Evolutionary conservation across 805 yeast species (phyloP).

Genomic region (Yarrowia yakushimensis): DNA sequence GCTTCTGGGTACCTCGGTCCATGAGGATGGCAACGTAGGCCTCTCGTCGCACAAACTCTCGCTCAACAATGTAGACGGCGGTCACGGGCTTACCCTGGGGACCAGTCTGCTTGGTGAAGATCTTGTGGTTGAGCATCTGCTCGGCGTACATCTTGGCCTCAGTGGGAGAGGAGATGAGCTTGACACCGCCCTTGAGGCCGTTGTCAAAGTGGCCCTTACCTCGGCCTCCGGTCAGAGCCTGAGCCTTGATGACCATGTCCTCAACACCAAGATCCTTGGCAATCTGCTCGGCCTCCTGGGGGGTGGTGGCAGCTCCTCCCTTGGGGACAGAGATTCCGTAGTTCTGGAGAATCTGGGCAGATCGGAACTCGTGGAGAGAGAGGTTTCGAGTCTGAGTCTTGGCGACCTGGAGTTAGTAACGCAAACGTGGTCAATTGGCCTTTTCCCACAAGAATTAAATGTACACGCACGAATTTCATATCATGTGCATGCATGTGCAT

Average conservation of each 20-base stretch:
- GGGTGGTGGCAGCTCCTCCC: conserved; percentile 87
- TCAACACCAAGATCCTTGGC: conserved; percentile 70
- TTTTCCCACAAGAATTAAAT: too few relatives aligned
- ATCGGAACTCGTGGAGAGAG: conserved; percentile 93
- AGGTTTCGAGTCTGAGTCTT: conserved; percentile 55
- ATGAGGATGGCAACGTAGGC: conserved; percentile 91
- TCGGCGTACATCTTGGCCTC: conserved; percentile 83
- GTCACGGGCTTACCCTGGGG: conserved; percentile 95
- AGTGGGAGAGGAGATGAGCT: conserved; percentile 76
- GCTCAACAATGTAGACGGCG: conserved; percentile 92
- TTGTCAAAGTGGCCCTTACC: conserved; percentile 98
- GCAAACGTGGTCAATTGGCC: not conserved
- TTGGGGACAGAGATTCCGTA: conserved; percentile 89
- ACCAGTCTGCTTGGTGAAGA: conserved; percentile 98
- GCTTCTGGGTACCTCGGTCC: conserved; percentile 89
- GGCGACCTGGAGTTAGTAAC: conserved; percentile 16
- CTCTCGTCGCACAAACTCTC: conserved; percentile 90
- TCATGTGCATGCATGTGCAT: conserved; percentile 24
- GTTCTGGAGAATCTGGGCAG: conserved; percentile 76
- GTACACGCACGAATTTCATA: conserved; percentile 12
- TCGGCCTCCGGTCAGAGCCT: conserved; percentile 98
- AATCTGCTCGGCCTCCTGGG: conserved; percentile 79
- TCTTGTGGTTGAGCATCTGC: conserved; percentile 87
- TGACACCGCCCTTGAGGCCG: conserved; percentile 96
- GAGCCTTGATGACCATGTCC: conserved; percentile 94